phyloP scores from a whole-genome alignment of 257 asterid genomes.

The Pogostemon cablin region DNA sequence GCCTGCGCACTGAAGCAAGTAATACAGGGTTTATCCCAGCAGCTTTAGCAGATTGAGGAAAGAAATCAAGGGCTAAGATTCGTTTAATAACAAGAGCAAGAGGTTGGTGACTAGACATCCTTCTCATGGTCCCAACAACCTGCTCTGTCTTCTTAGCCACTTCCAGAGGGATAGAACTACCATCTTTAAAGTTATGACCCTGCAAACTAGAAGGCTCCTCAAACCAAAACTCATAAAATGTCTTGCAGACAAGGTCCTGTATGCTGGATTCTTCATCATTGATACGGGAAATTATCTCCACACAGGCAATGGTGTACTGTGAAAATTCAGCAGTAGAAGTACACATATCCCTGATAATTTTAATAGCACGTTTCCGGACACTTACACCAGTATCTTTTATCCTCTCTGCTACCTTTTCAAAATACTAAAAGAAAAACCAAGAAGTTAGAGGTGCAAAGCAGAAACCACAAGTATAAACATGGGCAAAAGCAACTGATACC shows the following conservation, averaged over 20 bases:
- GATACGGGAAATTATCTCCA: constrained; percentile 87
- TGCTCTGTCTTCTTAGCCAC: constrained; percentile 93
- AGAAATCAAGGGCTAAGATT: constrained; percentile 86
- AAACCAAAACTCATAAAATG: constrained; percentile 99
- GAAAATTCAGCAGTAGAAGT: constrained; percentile 72
- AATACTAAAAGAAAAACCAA: constrained; percentile 61
- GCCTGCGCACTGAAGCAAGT: constrained; percentile 95
- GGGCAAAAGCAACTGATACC: constrained; percentile 53
- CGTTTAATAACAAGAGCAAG: constrained; percentile 82
- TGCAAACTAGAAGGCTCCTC: constrained; percentile 82
- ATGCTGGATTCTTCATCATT: constrained; percentile 96
- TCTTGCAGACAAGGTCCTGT: constrained; percentile 99
- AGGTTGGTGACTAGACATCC: constrained; percentile 77
- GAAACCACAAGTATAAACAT: constrained; percentile 23
- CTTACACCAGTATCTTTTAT: constrained; percentile 98
- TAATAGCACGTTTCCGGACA: constrained; percentile 97
- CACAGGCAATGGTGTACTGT: constrained; percentile 74
- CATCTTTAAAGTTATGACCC: constrained; percentile 66
- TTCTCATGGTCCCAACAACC: constrained; percentile 86
- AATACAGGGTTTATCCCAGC: constrained; percentile 86
- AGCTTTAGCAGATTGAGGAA: constrained; percentile 97
- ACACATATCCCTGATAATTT: constrained; percentile 93
- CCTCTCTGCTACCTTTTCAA: constrained; percentile 97
- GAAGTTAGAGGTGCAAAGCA: constrained; percentile 38
- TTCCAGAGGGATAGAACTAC: constrained; percentile 92